Conservation (phyloP, 768 basidiomycete species). For the Saitozyma sp. region DNA sequence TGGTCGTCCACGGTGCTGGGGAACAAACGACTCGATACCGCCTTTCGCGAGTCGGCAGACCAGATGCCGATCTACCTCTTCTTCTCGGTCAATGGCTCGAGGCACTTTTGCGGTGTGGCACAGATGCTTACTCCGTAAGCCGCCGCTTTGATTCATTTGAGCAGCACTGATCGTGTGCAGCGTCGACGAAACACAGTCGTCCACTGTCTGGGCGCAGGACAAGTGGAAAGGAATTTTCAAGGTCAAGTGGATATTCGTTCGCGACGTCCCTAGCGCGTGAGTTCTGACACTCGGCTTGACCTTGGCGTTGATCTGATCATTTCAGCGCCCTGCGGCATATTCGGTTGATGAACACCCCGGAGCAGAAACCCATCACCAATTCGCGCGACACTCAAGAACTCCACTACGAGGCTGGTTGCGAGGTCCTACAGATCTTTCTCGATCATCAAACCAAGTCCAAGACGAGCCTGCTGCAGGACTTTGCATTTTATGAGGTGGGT, state of each 20-base stretch:
- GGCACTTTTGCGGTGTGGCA: conserved; percentile 98
- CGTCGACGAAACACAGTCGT: conserved; percentile 91
- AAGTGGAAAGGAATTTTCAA: conserved; percentile 99
- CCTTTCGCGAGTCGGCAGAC: conserved; percentile 90
- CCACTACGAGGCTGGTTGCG: conserved; percentile 90
- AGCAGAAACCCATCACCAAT: conserved; percentile 97
- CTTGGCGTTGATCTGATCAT: not conserved
- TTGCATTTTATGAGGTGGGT: conserved; percentile 51
- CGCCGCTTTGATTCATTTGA: not conserved
- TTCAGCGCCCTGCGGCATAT: conserved; percentile 42
- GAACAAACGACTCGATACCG: conserved; percentile 94
- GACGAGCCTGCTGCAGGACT: conserved; percentile 86
- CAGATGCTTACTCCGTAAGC: conserved; percentile 93
- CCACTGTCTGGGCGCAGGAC: conserved; percentile 97
- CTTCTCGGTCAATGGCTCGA: conserved; percentile 84
- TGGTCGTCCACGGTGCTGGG: conserved; percentile 97
- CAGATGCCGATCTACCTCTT: conserved; percentile 95
- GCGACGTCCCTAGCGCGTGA: conserved; percentile 62
- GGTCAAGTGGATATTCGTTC: conserved; percentile 95
- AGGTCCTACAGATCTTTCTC: conserved; percentile 94
- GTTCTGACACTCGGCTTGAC: conserved; percentile 10
- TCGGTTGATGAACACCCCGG: conserved; percentile 73
- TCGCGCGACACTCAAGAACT: conserved; percentile 97
- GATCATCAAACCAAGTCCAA: conserved; percentile 74
- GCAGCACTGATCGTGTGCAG: conserved; percentile 40